Conservation (phyloP, 805 yeast species). For the Candida suzukii region DNA sequence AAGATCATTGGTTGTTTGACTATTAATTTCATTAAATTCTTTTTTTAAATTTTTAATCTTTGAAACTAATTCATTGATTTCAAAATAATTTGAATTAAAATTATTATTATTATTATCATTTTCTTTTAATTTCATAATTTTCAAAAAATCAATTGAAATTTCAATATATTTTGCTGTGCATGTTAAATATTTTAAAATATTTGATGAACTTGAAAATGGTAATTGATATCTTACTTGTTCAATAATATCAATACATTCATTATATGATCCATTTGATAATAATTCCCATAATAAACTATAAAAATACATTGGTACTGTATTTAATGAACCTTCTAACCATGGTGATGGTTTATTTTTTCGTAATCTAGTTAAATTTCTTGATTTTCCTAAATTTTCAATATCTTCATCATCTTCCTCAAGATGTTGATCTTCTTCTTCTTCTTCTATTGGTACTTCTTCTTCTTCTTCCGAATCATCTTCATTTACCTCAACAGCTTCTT, state of each 20-base stretch:
- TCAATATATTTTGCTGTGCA: neutral
- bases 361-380: neutral
- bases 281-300: constrained; percentile 36
- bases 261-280: constrained; percentile 28
- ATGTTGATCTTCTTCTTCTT: neutral
- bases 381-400: neutral
- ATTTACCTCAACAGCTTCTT: too few relatives aligned
- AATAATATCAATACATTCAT: constrained; percentile 26
- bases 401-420: neutral
- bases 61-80: neutral
- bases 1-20: neutral
- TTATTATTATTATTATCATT: neutral
- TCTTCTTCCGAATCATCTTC: constrained; percentile 4
- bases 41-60: neutral
- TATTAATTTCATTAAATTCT: neutral
- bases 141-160: neutral
- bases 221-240: constrained; percentile 33
- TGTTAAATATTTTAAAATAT: constrained; percentile 7
- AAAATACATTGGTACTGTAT: constrained; percentile 34
- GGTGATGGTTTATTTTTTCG: constrained; percentile 24
- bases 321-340: constrained; percentile 33
- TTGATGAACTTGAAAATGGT: constrained; percentile 30
- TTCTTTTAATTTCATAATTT: neutral
- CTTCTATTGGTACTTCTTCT: constrained; percentile 5
- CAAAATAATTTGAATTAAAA: neutral